A percentile compares a stretch with the other conserved stretches of the same genome.
Evolutionary conservation across 805 yeast species (phyloP).

Genomic region (Myxozyma neglecta): DNA sequence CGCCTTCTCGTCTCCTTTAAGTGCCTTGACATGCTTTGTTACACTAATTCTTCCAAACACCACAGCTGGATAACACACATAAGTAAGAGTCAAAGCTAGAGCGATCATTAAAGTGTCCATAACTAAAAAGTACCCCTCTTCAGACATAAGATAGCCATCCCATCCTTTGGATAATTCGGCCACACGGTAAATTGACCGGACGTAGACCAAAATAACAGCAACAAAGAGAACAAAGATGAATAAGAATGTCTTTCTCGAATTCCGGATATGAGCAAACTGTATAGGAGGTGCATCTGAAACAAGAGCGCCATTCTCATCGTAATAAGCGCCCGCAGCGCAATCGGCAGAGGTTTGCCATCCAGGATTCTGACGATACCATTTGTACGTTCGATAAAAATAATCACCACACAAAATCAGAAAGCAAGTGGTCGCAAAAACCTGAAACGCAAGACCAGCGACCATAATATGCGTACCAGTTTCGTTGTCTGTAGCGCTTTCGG

Average conservation of each 20-base stretch:
- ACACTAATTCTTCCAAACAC: slow-evolving; percentile 14
- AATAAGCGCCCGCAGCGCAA: background rate
- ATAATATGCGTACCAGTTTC: slow-evolving; percentile 61
- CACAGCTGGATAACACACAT: slow-evolving; percentile 18
- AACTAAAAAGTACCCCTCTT: slow-evolving; percentile 54
- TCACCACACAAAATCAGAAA: slow-evolving; percentile 45
- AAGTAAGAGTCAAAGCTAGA: slow-evolving; percentile 38
- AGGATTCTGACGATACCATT: background rate
- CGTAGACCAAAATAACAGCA: slow-evolving; percentile 48
- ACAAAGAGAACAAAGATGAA: slow-evolving; percentile 1
- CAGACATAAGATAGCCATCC: slow-evolving; percentile 57
- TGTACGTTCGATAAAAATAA: background rate
- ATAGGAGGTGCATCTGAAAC: slow-evolving; percentile 1
- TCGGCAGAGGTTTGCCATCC: background rate
- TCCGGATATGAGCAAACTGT: slow-evolving; percentile 17
- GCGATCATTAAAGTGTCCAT: slow-evolving; percentile 59
- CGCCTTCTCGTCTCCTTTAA: background rate
- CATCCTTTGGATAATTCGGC: slow-evolving; percentile 66
- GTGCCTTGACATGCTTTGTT: background rate
- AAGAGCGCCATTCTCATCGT: background rate
- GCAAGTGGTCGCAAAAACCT: slow-evolving; percentile 65
- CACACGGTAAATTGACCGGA: slow-evolving; percentile 68
- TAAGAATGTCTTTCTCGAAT: background rate
- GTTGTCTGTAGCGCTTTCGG: slow-evolving; percentile 40
- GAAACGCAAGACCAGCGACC: slow-evolving; percentile 77